Evolutionary conservation across 2,329 filamentous ascomycete species (phyloP), one percentile per base, ranked within the genome.

Genomic region (Diaporthe sp.): DNA sequence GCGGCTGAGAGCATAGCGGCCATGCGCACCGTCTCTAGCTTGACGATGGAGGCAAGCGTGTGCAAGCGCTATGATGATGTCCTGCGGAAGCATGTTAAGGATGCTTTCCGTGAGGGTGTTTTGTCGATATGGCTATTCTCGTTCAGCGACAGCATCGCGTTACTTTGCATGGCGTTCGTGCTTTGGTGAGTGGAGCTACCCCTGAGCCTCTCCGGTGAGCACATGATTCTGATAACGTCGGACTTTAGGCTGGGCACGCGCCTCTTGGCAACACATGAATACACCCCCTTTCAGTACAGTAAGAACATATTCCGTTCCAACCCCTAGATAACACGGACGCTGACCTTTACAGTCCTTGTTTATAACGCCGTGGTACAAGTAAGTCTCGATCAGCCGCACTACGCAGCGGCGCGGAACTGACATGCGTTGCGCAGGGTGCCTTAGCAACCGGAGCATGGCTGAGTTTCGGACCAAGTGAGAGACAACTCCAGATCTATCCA

Each of bases 11-110:
- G 90, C 15, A 90, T 93, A 9, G 87, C 88, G 1, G 91, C 91
- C 0, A 91, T 92, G 78, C 86, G 91, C n/a, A 93, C 92, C 0
- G 91, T 93, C 1, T 86, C 90, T 0, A 87, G 90, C 4, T 81
- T 93, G 42, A 91, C 90, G 2, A 88, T 93, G 81, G 92, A 93
- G 79, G 85, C 90, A 71, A 85, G 85, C 60, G 92, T 93, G 78
- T 84, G 84, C 55, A 76, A 79, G 3, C 81, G 84, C 2, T 87
- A 86, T 61, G 79, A 83, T 7, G 77, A 79, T 2, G 81, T 86
- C 13, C 75, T 87, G 17, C 76, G 80, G 6, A 78, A 79, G 2
- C 85, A 86, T 15, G 49, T 70, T 2, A 70, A 42, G 22, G 46
- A 70, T 70, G 31, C 65, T 19, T 42, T 51, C 81, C 84, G 28